These are phyloP conservation scores for Emericellopsis atlantica DNA, from an alignment of 2,329 filamentous ascomycete species.

Conservation along the genomic window DNA sequence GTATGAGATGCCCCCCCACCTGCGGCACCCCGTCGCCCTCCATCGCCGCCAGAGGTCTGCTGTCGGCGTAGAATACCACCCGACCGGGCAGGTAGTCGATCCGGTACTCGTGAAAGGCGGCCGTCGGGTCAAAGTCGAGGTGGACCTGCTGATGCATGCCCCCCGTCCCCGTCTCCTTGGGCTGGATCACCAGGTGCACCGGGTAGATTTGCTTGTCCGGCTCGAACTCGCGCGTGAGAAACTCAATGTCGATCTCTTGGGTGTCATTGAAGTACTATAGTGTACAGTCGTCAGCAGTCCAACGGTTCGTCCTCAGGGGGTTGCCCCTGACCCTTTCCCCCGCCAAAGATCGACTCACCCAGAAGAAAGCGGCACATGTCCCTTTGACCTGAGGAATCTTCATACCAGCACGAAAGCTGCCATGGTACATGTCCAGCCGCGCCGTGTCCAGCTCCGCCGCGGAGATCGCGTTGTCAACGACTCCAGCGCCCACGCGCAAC, in stretches of 20 bases:
- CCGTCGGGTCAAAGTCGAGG: conserved; percentile 54
- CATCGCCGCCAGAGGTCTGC: conserved; percentile 41
- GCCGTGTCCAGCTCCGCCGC: conserved; percentile 52
- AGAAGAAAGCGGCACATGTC: conserved; percentile 72
- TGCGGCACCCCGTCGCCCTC: conserved; percentile 43
- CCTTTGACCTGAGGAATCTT: conserved; percentile 47
- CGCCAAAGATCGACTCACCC: conserved; percentile 35
- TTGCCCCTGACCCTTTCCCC: no score
- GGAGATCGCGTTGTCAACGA: conserved; percentile 37
- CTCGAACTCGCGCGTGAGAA: conserved; percentile 55
- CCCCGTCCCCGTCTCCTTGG: conserved; percentile 49
- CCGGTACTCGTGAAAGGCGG: conserved; percentile 63
- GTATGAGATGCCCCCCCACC: conserved; percentile 49
- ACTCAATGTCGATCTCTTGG: conserved; percentile 73
- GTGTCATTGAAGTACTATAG: conserved; percentile 65
- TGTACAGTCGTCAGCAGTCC: not conserved
- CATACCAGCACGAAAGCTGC: conserved; percentile 57
- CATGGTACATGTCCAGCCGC: conserved; percentile 52
- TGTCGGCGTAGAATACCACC: conserved; percentile 61
- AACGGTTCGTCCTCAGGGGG: no score
- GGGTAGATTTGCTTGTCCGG: conserved; percentile 34
- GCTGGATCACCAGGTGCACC: conserved; percentile 67
- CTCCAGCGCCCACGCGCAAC: conserved; percentile 36
- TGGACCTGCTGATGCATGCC: conserved; percentile 42
- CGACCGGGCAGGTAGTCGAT: conserved; percentile 56